These are phyloP conservation scores for Botryobasidium botryosum DNA, from an alignment of 768 basidiomycete species.

Conservation along the genomic window DNA sequence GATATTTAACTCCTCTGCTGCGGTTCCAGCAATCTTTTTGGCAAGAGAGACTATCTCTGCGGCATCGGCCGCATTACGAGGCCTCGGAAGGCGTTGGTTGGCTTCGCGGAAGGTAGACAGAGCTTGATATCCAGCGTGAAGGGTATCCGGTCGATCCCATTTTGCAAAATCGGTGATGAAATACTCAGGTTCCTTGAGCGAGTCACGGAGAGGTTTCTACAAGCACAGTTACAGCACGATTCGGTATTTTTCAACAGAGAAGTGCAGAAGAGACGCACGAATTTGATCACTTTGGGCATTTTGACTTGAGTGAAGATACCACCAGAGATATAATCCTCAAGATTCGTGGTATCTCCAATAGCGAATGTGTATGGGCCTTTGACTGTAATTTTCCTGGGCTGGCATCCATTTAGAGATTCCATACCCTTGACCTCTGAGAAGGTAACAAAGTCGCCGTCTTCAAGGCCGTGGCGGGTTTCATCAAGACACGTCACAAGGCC, in stretches of 20 bases:
- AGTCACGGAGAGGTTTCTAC: slow-evolving; percentile 88
- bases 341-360: slow-evolving; percentile 75
- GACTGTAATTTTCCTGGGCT: slow-evolving; percentile 79
- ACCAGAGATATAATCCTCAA: slow-evolving; percentile 66
- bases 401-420: slow-evolving; percentile 76
- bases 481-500: slow-evolving; percentile 94
- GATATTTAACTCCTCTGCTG: slow-evolving; percentile 64
- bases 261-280: slow-evolving; percentile 37
- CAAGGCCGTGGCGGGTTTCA: slow-evolving; percentile 94
- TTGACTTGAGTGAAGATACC: slow-evolving; percentile 98
- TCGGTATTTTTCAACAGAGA: too few relatives aligned
- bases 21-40: slow-evolving; percentile 46
- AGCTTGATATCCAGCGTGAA: slow-evolving; percentile 92
- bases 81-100: slow-evolving; percentile 54
- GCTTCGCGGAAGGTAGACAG: slow-evolving; percentile 59
- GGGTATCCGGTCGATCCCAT: slow-evolving; percentile 77
- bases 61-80: slow-evolving; percentile 73
- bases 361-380: slow-evolving; percentile 97
- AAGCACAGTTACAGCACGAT: slow-evolving; percentile 7
- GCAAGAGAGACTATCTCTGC: slow-evolving; percentile 51
- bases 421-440: slow-evolving; percentile 94
- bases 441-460: slow-evolving; percentile 95
- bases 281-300: slow-evolving; percentile 92
- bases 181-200: slow-evolving; percentile 61
- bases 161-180: slow-evolving; percentile 96